A percentile compares a stretch with the other conserved stretches of the same genome.
Conservation (phyloP, 2,329 filamentous ascomycete genomes). For the Dothidotthia symphoricarpi region DNA sequence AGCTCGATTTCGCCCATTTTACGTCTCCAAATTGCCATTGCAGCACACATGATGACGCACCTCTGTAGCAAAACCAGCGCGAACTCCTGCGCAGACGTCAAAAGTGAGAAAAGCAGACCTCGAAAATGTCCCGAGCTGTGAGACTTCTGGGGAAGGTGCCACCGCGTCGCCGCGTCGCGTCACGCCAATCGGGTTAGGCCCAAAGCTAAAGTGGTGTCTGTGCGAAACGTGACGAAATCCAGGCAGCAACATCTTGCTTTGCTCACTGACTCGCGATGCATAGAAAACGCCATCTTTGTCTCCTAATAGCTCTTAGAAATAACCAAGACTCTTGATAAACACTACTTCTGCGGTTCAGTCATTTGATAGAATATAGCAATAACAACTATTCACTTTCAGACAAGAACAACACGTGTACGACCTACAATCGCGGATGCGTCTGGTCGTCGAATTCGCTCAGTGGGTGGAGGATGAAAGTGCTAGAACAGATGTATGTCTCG, state of each 20-base stretch:
- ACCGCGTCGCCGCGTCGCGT: conserved; percentile 1
- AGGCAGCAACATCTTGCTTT: too few species aligned
- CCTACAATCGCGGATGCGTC: too few species aligned
- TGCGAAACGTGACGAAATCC: neutral
- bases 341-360: too few species aligned
- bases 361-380: too few species aligned
- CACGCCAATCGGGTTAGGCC: conserved; percentile 7
- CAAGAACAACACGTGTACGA: too few species aligned
- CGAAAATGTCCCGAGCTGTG: conserved; percentile 17
- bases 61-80: conserved; percentile 10
- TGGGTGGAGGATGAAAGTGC: too few species aligned
- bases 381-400: too few species aligned
- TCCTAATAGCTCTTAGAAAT: neutral
- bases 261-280: too few species aligned
- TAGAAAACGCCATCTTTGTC: neutral
- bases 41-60: conserved; percentile 8
- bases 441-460: too few species aligned
- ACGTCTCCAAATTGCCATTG: conserved; percentile 12
- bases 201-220: neutral
- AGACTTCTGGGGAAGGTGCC: conserved; percentile 18
- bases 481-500: too few species aligned
- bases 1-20: conserved; percentile 4
- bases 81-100: conserved; percentile 11
- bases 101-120: conserved; percentile 14
- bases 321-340: too few species aligned